A percentile compares a stretch with the other conserved stretches of the same genome.
phyloP scores from a whole-genome alignment of 2,329 filamentous ascomycete genomes.

The Orbilia brochopaga region DNA sequence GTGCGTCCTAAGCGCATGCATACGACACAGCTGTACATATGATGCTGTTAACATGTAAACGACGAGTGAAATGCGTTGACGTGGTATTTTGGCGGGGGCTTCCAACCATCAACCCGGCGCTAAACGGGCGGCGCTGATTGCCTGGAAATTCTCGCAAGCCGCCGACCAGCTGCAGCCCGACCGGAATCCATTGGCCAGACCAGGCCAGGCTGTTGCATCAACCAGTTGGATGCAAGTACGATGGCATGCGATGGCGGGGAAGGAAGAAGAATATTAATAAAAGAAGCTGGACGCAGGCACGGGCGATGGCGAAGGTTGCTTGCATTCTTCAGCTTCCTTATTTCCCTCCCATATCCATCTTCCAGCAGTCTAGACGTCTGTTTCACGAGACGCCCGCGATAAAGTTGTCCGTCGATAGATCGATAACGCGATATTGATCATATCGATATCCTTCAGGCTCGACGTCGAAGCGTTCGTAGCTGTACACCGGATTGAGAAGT shows the following conservation, averaged over 20 bases:
- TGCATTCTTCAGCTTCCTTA: neutral
- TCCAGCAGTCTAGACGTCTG: neutral
- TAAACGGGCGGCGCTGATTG: slow-evolving; percentile 38
- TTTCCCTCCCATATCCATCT: slow-evolving; percentile 11
- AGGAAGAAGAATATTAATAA: no score
- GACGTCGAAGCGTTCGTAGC: no score
- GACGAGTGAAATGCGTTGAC: neutral
- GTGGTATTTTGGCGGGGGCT: slow-evolving; percentile 5
- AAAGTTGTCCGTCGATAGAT: neutral
- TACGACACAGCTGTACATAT: no score
- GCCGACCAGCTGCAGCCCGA: neutral
- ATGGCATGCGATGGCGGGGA: no score
- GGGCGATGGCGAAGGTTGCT: neutral
- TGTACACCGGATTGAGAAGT: no score
- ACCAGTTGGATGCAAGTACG: no score
- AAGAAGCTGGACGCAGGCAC: slow-evolving; percentile 7
- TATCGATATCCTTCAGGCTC: no score
- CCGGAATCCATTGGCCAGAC: neutral
- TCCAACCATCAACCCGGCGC: slow-evolving; percentile 8
- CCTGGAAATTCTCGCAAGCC: slow-evolving; percentile 27
- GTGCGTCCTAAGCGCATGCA: no score
- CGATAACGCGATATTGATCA: neutral
- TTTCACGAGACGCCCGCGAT: slow-evolving; percentile 45
- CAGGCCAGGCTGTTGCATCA: neutral
- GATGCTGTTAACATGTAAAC: no score